Conservation (phyloP, 1,139 yeast genomes). For the Sugiyamaella japonica region DNA sequence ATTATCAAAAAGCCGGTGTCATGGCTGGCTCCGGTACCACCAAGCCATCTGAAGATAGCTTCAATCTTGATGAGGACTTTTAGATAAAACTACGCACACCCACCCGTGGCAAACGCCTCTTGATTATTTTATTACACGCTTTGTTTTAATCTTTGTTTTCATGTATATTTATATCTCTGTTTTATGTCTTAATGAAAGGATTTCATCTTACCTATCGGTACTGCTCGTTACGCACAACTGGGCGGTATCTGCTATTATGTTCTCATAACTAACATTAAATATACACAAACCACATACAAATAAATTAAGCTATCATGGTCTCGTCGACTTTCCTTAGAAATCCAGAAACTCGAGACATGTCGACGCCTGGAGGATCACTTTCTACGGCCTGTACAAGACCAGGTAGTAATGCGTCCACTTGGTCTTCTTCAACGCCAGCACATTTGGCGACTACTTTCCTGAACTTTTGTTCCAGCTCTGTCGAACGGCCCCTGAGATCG, state of each 20-base stretch:
- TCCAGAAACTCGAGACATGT: slow-evolving; percentile 54
- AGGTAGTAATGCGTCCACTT: slow-evolving; percentile 80
- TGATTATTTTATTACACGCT: slow-evolving; percentile 3
- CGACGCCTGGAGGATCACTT: slow-evolving; percentile 70
- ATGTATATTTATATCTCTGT: slow-evolving; percentile 14
- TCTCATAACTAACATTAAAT: slow-evolving; percentile 7
- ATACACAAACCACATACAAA: slow-evolving; percentile 3
- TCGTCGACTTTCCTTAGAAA: slow-evolving; percentile 46
- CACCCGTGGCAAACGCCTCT: not conserved
- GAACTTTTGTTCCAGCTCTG: slow-evolving; percentile 77
- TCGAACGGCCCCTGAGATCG: slow-evolving; percentile 52
- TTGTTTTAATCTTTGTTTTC: slow-evolving; percentile 11
- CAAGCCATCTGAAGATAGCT: slow-evolving; percentile 47
- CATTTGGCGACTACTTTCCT: slow-evolving; percentile 87
- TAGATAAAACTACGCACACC: no score
- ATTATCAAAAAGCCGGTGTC: slow-evolving; percentile 98
- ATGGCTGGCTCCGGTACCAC: slow-evolving; percentile 60
- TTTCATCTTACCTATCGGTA: not conserved
- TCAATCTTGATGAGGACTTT: slow-evolving; percentile 49
- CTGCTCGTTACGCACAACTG: no score
- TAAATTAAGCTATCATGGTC: slow-evolving; percentile 18
- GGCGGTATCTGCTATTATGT: no score
- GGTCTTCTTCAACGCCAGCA: slow-evolving; percentile 75
- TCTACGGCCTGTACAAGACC: slow-evolving; percentile 90
- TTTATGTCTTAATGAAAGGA: slow-evolving; percentile 15